Evolutionary conservation across 1,284 basidiomycete species (phyloP).

Genomic region (Irpex sp.): DNA sequence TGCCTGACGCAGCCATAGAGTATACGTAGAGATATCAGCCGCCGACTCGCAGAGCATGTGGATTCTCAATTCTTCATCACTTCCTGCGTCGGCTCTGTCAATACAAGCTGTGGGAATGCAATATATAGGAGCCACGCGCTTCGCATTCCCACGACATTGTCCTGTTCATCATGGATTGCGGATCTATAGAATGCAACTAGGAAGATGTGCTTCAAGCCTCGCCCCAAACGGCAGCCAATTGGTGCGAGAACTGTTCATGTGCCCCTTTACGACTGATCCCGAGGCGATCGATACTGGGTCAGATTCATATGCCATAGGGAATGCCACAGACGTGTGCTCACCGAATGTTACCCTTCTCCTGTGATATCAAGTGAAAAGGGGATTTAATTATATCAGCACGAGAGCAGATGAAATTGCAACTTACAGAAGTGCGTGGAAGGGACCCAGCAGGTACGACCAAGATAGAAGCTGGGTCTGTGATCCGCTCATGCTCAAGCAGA

Average conservation of each 20-base stretch:
- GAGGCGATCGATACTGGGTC: background rate
- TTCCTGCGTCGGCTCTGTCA: background rate
- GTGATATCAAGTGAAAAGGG: background rate
- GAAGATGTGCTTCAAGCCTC: background rate
- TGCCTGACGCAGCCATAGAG: background rate
- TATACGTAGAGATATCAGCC: background rate
- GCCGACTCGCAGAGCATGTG: background rate
- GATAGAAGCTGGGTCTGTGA: constrained; percentile 13
- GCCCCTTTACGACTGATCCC: constrained; percentile 4
- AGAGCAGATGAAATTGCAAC: background rate
- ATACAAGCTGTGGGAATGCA: background rate
- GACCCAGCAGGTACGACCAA: constrained; percentile 14
- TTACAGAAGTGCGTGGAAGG: constrained; percentile 17
- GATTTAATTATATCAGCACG: background rate
- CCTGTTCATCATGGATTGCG: background rate
- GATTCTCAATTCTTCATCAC: background rate
- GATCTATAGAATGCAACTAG: background rate
- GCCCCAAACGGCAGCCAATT: constrained; percentile 5
- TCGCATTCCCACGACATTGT: background rate
- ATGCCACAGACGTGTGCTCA: background rate
- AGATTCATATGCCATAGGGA: too few relatives aligned
- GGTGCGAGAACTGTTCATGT: constrained; percentile 1
- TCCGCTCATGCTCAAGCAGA: constrained; percentile 21
- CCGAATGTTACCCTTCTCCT: constrained; percentile 15
- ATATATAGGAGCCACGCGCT: background rate